These are phyloP conservation scores for Eurotiales sp. DNA, from an alignment of 2,329 filamentous ascomycete species.

Conservation along the genomic window DNA sequence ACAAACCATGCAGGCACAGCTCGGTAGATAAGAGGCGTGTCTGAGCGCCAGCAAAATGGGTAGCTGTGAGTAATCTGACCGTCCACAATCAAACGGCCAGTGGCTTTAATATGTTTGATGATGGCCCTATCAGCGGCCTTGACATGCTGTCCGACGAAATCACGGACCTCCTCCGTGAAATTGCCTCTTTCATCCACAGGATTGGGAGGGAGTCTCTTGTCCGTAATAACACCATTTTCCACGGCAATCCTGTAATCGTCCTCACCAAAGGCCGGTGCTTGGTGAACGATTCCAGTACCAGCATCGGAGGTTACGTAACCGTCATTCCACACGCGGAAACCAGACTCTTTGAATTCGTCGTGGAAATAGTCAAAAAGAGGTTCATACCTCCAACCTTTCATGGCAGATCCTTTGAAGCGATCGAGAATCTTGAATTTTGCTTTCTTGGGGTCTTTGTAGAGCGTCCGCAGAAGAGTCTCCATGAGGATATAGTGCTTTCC, in stretches of 20 bases:
- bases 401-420: slow-evolving; percentile 75
- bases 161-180: slow-evolving; percentile 71
- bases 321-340: slow-evolving; percentile 77
- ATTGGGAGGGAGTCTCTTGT: slow-evolving; percentile 76
- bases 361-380: slow-evolving; percentile 88
- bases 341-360: slow-evolving; percentile 79
- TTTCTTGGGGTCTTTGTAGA: slow-evolving; percentile 96
- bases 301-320: slow-evolving; percentile 84
- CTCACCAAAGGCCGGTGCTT: slow-evolving; percentile 89
- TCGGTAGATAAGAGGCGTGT: slow-evolving; percentile 88
- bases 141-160: slow-evolving; percentile 84
- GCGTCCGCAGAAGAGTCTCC: slow-evolving; percentile 72
- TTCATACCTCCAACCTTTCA: slow-evolving; percentile 85
- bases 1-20: slow-evolving; percentile 95
- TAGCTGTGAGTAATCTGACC: slow-evolving; percentile 88
- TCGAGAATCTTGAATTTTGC: slow-evolving; percentile 82
- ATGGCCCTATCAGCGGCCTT: slow-evolving; percentile 92
- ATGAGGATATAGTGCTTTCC: slow-evolving; percentile 82
- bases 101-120: slow-evolving; percentile 78
- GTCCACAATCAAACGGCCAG: slow-evolving; percentile 74
- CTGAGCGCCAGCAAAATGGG: slow-evolving; percentile 91
- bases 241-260: slow-evolving; percentile 88
- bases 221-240: slow-evolving; percentile 71
- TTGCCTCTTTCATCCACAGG: slow-evolving; percentile 81
- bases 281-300: slow-evolving; percentile 91